Base-by-base conservation (phyloP, 768 basidiomycete genomes). In the Fistulinella prunicolor region DNA sequence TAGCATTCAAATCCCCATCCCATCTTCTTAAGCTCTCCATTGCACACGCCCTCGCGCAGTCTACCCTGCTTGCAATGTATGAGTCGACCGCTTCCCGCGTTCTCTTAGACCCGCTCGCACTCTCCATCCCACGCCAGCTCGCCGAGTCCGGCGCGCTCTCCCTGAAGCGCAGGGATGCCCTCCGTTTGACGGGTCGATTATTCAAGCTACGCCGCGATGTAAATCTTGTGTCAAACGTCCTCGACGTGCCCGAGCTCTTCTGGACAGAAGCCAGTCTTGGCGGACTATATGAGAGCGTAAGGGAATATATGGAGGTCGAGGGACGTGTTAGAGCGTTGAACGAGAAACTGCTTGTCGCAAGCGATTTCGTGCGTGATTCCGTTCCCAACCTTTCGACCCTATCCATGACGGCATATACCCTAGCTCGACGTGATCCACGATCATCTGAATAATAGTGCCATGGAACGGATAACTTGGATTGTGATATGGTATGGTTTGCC, bases 281-380 rank as follows among this genome's bases (percentile, higher is more conserved):
- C 59, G 86, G 83, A 23, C 67, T 97, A 29, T 97, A 97, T 61
- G 90, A 93, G 56, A 92, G 93, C 0, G 92, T 94, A 39, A 74
- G 92, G 47, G 94, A 94, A 57, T 97, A 97, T 61, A 91, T 96
- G 79, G 94, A 97, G 67, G 92, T 96, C 44, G 82, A 80, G 29
- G 81, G 77, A 4, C 69, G 94, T 29, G 92, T 94, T 24, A 80
- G 85, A 62, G 86, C 84, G 10, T 67, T 97, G 55, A 95, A 94
- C 62, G 94, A 95, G 63, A 87, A 90, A 54, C 69, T 96, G 30
- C 84, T 81, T 4, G 87, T 94, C 7, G 88, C 89, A 13, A 89
- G 88, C 56, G 92, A 92, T 70, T 80, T 97, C 64, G 90, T 94
- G 61, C 57, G 89, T 76, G 16, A 24, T 45, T 48, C 29, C 30